These are phyloP conservation scores for Mortierella sp. DNA, from an alignment of 371 early-diverging fungal genomes.

Conservation along the genomic window DNA sequence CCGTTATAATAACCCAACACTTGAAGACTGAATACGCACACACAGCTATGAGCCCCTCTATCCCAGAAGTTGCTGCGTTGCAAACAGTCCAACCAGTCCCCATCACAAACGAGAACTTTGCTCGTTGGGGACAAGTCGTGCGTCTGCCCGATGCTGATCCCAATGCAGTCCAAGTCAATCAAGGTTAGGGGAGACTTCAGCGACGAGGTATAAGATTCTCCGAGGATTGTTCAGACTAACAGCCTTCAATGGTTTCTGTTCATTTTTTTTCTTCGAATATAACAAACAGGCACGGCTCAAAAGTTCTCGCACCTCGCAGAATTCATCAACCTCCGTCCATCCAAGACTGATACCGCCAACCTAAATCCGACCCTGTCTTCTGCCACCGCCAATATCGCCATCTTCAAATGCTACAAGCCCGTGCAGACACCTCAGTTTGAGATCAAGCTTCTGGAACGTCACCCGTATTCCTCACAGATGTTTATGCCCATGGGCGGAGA, in stretches of 20 bases:
- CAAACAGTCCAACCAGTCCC: slow-evolving; percentile 59
- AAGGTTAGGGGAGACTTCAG: too few relatives aligned
- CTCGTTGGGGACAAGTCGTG: slow-evolving; percentile 82
- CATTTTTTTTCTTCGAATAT: neutral
- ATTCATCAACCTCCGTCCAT: slow-evolving; percentile 65
- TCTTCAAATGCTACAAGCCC: slow-evolving; percentile 76
- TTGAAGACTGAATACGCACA: too few relatives aligned
- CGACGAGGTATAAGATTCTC: too few relatives aligned
- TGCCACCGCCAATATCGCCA: slow-evolving; percentile 73
- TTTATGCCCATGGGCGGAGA: slow-evolving; percentile 84
- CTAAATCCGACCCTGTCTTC: slow-evolving; percentile 36
- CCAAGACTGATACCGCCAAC: slow-evolving; percentile 37
- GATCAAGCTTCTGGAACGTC: slow-evolving; percentile 85
- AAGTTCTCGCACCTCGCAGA: slow-evolving; percentile 76
- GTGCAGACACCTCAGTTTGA: slow-evolving; percentile 59
- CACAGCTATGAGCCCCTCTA: slow-evolving; percentile 2
- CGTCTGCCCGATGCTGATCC: slow-evolving; percentile 57
- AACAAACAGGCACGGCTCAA: slow-evolving; percentile 70
- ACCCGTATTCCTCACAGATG: slow-evolving; percentile 87
- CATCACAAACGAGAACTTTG: slow-evolving; percentile 74
- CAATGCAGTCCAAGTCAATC: slow-evolving; percentile 73
- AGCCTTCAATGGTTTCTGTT: neutral
- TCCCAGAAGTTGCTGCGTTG: slow-evolving; percentile 27
- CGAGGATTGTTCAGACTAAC: neutral
- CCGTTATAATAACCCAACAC: too few relatives aligned